Evolutionary conservation across 192 early-diverging fungal species (phyloP), one percentile per base, ranked within the genome.

Genomic region (Backusella psychrophila): DNA sequence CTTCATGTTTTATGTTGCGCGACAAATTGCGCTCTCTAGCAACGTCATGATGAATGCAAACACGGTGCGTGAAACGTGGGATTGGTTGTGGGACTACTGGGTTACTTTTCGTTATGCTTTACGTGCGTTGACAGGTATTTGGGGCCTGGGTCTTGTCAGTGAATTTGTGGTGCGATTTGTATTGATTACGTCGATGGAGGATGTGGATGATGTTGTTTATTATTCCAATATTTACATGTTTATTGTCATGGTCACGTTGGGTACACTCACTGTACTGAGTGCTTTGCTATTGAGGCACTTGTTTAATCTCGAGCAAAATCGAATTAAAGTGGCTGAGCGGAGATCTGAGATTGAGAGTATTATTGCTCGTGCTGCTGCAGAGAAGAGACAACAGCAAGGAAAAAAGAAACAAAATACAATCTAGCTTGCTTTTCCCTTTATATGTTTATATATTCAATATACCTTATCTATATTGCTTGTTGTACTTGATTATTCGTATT

Each of bases 101-200:
- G 72, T 71, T 66, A 63, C 44, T 1, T 86, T 80, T 69, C 80
- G 85, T 21, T 36, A 56, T 44, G 74, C 63, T 26, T 75, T 86
- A 33, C 82, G 80, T 46, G 19, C 71, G 15, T 46, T 79, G 56
- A 86, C 82, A 19, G 82, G 66, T 11, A 68, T 78, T 11, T 83
- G 82, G 82, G 82, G 80, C 0, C n/a, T 75, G n/a, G 85, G 82
- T 14, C 69, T 86, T 69, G 65, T 86, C 73, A 75, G 75, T 49
- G 85, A 86, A 75, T 86, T 86, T 72, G 46, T 81, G 36, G 44
- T 83, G 31, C 74, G 78, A 41, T 72, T 83, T 17, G 65, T 77
- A 5, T 59, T 82, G 69, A 70, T 82, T 21, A 42, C 38, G 4
- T 41, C 35, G 11, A 36, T 72, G 19, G 56, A 76, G 31, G 75